Evolutionary conservation across 768 basidiomycete species (phyloP).

Genomic region (Boletus barrowsii): DNA sequence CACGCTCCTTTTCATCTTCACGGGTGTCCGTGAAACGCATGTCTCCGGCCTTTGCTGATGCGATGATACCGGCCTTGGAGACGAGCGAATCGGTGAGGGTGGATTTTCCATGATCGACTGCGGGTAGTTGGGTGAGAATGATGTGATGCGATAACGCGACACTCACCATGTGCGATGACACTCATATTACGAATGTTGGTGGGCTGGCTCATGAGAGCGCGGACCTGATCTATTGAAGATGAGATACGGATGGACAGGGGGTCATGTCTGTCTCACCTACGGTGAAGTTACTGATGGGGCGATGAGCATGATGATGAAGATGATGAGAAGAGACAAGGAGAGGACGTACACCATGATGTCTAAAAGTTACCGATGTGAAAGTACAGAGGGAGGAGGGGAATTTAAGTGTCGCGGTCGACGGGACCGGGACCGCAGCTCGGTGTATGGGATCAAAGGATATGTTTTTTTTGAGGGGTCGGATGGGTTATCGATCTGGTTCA

Average conservation of each 20-base stretch:
- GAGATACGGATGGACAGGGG: neutral
- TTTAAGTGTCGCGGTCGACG: constrained; percentile 13
- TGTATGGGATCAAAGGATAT: constrained; percentile 11
- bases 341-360: constrained; percentile 79
- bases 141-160: constrained; percentile 7
- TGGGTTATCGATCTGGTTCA: constrained; percentile 46
- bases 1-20: constrained; percentile 98
- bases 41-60: constrained; percentile 89
- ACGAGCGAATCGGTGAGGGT: constrained; percentile 98
- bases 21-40: constrained; percentile 97
- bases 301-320: constrained; percentile 29
- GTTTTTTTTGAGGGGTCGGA: constrained; percentile 1
- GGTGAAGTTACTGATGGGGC: constrained; percentile 75
- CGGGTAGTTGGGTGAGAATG: constrained; percentile 16
- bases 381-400: constrained; percentile 12
- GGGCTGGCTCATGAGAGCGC: constrained; percentile 82
- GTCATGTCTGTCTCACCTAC: constrained; percentile 54
- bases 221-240: constrained; percentile 68
- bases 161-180: constrained; percentile 86
- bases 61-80: constrained; percentile 99
- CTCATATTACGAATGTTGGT: constrained; percentile 96
- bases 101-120: constrained; percentile 99
- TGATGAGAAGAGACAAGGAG: constrained; percentile 3
- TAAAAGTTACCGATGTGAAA: constrained; percentile 40
- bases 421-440: constrained; percentile 29